A percentile compares a stretch with the other conserved stretches of the same genome.
Conservation (phyloP, 345 rosid species). For the Eucalyptus leucophloia region DNA sequence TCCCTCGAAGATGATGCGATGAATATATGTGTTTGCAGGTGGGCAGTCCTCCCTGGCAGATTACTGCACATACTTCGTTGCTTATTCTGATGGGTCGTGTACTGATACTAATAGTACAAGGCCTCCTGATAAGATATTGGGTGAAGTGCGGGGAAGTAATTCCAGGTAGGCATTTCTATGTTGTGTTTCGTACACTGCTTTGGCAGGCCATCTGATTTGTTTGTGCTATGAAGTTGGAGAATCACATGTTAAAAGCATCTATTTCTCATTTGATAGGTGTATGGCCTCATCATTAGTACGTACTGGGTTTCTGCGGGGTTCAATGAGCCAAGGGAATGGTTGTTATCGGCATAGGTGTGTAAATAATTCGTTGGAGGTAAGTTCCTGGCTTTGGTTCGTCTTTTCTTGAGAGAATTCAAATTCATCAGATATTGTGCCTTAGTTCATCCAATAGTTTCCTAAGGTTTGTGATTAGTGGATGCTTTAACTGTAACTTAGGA, state of each 20-base stretch:
- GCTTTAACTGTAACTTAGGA: neutral
- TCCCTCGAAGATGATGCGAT: neutral
- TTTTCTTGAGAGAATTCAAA: neutral
- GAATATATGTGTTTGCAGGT: conserved; percentile 37
- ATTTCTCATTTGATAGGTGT: conserved; percentile 41
- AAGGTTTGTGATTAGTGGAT: neutral
- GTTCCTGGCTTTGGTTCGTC: neutral
- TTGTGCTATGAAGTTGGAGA: neutral
- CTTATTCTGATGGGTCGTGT: conserved; percentile 98
- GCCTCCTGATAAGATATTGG: conserved; percentile 95
- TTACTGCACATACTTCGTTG: conserved; percentile 96
- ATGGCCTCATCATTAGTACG: conserved; percentile 99
- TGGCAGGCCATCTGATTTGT: neutral
- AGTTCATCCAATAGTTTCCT: neutral
- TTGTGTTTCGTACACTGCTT: neutral
- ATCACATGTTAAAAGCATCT: neutral
- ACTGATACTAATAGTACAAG: conserved; percentile 95
- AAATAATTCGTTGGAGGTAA: conserved; percentile 75
- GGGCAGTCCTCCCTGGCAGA: conserved; percentile 98
- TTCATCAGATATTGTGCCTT: neutral
- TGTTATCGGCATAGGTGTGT: conserved; percentile 94
- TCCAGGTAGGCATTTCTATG: conserved; percentile 51
- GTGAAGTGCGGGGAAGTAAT: conserved; percentile 89
- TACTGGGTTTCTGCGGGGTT: conserved; percentile 91
- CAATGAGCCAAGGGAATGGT: conserved; percentile 90